phyloP scores from a whole-genome alignment of 805 yeast species.

The Zygotorulaspora florentina region DNA sequence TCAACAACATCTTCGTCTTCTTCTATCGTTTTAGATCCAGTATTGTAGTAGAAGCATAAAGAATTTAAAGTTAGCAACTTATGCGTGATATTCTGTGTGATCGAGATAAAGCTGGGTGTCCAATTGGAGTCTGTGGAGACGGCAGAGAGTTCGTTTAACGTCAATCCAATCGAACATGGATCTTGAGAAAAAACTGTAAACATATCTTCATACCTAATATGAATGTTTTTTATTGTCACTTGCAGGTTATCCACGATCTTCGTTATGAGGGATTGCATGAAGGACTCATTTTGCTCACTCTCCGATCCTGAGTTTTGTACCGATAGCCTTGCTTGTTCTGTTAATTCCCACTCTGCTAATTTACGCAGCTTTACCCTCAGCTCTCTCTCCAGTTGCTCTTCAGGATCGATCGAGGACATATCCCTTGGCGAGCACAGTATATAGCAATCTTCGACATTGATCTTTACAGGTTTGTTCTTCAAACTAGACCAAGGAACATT shows the following conservation, averaged over 20 bases:
- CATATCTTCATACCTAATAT: slow-evolving; percentile 84
- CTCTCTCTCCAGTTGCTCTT: slow-evolving; percentile 55
- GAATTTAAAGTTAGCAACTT: slow-evolving; percentile 73
- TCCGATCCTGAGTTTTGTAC: slow-evolving; percentile 36
- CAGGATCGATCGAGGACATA: slow-evolving; percentile 48
- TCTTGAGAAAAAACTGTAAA: slow-evolving; percentile 58
- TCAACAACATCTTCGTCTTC: slow-evolving; percentile 43
- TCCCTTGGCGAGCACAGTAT: slow-evolving; percentile 74
- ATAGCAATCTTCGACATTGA: slow-evolving; percentile 81
- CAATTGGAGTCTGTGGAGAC: slow-evolving; percentile 82
- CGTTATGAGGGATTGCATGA: slow-evolving; percentile 80
- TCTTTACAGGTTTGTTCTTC: slow-evolving; percentile 86
- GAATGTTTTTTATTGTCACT: slow-evolving; percentile 85
- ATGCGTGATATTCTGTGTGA: slow-evolving; percentile 60
- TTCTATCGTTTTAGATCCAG: slow-evolving; percentile 51
- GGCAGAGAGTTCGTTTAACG: slow-evolving; percentile 83
- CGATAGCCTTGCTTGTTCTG: slow-evolving; percentile 43
- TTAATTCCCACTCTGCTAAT: slow-evolving; percentile 58
- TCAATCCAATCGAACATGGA: slow-evolving; percentile 80
- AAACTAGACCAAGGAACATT: slow-evolving; percentile 97
- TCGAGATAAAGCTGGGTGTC: slow-evolving; percentile 80
- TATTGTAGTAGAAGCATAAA: slow-evolving; percentile 80
- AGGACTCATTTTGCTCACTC: slow-evolving; percentile 62
- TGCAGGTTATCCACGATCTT: slow-evolving; percentile 92
- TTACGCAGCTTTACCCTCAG: slow-evolving; percentile 63